Conservation (phyloP, 495 filamentous ascomycete genomes). For the Penicillium crystallinum region DNA sequence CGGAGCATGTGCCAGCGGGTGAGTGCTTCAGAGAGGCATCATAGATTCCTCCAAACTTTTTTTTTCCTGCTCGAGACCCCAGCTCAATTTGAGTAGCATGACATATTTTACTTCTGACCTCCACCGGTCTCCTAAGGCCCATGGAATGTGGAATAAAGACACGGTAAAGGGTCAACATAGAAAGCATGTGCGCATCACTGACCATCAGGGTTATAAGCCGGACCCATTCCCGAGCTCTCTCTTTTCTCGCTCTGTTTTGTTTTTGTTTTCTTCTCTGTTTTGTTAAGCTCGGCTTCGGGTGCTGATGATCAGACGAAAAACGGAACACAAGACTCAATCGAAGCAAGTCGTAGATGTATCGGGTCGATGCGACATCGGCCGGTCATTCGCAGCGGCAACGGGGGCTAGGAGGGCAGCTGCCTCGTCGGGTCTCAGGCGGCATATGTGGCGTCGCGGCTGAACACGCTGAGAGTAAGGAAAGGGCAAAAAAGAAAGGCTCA, state of each 20-base stretch:
- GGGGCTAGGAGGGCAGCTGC: constrained; percentile 33
- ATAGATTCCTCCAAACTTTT: not conserved
- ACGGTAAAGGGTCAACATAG: constrained; percentile 7
- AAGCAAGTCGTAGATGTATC: constrained; percentile 6
- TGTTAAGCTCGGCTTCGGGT: not conserved
- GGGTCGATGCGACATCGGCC: constrained; percentile 15
- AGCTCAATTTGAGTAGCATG: not conserved
- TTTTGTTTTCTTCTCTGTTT: not conserved
- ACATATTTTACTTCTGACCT: not conserved
- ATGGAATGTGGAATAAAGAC: constrained; percentile 19
- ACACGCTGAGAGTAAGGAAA: constrained; percentile 10
- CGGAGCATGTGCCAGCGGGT: constrained; percentile 8
- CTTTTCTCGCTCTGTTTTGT: constrained; percentile 5
- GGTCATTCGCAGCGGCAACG: constrained; percentile 26
- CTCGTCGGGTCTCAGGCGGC: constrained; percentile 36
- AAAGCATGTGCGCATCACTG: constrained; percentile 25
- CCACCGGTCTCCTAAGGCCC: not conserved
- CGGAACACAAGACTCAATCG: constrained; percentile 21
- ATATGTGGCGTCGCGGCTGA: constrained; percentile 28
- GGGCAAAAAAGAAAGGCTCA: not conserved
- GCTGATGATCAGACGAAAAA: not conserved
- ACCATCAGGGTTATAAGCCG: constrained; percentile 40
- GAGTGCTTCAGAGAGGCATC: not conserved
- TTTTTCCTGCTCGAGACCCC: not conserved
- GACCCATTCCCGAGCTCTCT: constrained; percentile 30